Base-by-base conservation (phyloP, 108 stramenopile species). In the Pseudonitzschia delicatissima region DNA sequence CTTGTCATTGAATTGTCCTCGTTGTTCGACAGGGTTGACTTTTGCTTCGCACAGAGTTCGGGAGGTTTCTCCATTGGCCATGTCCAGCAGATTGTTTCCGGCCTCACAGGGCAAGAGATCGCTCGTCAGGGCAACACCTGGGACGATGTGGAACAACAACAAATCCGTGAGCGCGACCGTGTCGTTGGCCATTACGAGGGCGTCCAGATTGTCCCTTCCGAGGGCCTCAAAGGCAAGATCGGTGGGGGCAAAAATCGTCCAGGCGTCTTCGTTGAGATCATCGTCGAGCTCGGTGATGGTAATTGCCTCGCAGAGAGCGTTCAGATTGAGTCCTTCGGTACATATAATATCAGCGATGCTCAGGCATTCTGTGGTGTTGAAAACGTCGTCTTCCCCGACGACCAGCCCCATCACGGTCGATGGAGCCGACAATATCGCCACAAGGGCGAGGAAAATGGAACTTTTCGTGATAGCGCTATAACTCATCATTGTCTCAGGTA, bases 211-310 rank as follows among this genome's bases (percentile, higher is more conserved):
- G 35, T 42, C 37, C 5, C 60, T 35, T 37, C 39, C 39, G 5
- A 61, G n/a, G 11, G 45, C 51, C n/a, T 50, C 77, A 48, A 84
- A 84, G 1, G 83, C 83, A 0, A 63, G 74, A 64, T 80, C 67
- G 13, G 75, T 82, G 5, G 84, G 84, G 8, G 78, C 84, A 49
- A 73, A 73, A 0, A 73, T 20, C 18, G 72, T 73, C 29, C 36
- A 64, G 1, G 31, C 49, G 4, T 44, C 48, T 45, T 58, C 57
- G 27, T 12, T 26, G 25, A 70, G 34, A 26, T 48, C 52, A 26
- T 61, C 69, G 21, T 35, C 69, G 0, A 70, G 49, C 36, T 45
- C 69, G n/a, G 23, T 61, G 20, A 42, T 61, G 2, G 26, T 36
- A 42, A 3, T 39, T 7, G 60, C 60, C 25, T 61, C 60, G 37